Evolutionary conservation across 2,329 filamentous ascomycete species (phyloP), one percentile per base, ranked within the genome.

Genomic region (Hypocreales sp.): DNA sequence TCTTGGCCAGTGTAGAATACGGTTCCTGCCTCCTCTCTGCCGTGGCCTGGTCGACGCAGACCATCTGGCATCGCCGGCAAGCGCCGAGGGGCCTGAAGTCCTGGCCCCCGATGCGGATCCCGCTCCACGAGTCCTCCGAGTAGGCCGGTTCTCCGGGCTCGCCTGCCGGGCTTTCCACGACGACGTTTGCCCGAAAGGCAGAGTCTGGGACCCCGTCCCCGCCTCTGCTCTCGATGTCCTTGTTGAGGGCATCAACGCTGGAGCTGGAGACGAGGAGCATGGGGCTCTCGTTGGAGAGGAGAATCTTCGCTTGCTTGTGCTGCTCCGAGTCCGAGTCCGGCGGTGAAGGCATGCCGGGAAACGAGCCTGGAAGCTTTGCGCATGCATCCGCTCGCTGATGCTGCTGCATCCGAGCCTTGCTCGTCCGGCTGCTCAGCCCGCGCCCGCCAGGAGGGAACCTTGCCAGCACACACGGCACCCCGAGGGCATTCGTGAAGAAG

Each of bases 1-100:
- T 92, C 58, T 92, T 93, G 2, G 80, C 77, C 32, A 98, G 56
- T 1, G 84, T 94, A 4, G 79, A 69, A 45, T 90, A 92, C 0
- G 90, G 90, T 49, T 95, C 90, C 35, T 83, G 72, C 36, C 74
- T 72, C 47, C 73, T 79, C 35, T 72, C 64, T 0, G 74, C 84
- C 9, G 78, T 93, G 25, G 72, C 60, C 48, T 94, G 90, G 44
- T 98, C 76, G 24, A 95, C 72, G 46, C 87, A 94, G 8, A 98
- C 78, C 86, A 98, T 95, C 48, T 93, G 84, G 41, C 90, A 98
- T 32, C 90, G 63, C 33, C 83, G 70, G 44, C 90, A 98, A 4
- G 79, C 70, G 1, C 86, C 87, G 5, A 95, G 55, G 42, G 92
- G 70, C 34, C 78, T 62, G 40, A 82, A 79, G 8, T 54, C 50